Base-by-base conservation (phyloP, 176 grass and related monocot genomes). In the Carex cristatella region DNA sequence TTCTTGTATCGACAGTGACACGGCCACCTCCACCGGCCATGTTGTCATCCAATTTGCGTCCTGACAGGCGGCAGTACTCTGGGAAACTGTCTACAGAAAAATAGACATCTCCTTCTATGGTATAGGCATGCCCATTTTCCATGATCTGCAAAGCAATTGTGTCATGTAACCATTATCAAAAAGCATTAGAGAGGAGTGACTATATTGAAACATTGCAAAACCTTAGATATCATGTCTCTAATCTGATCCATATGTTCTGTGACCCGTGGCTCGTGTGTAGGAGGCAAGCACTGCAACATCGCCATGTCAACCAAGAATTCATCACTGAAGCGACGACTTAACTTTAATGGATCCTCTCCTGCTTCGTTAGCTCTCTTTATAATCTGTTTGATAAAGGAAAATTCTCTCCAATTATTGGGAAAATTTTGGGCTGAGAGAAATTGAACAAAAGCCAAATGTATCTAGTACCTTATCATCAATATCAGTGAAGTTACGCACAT, bases 401-500 rank as follows among this genome's bases (percentile, higher is more conserved):
- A 30, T 27, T 13, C 67, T 61, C 31, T 49, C 9, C 15, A 77
- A 80, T 86, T 27, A 86, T 59, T 74, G 72, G 9, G 19, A 69
- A 79, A 32, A 23, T 27, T 84, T 63, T 28, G 23, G 46, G 31
- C 51, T 55, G 31, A 1, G 23, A 40, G 48, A 83, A 23, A 65
- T 65, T 28, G 33, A 58, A 59, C 85, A 3, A 82, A 54, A 31
- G 37, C 60, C 65, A 65, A 69, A 28, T 67, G 23, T 49, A 65
- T 82, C 5, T 71, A 37, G 79, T 88, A 98, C 95, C 95, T 98
- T 98, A 44, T 98, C 95, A 86, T 98, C 91, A 0, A 98, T 94
- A 57, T 98, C 93, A 11, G 95, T 98, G 88, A 94, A 98, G 83
- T 98, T 98, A 28, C 95, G 91, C 15, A 98, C 93, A 49, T 94